Percentiles rank a stretch among this genome's conserved stretches.
Conservation (phyloP, 768 basidiomycete genomes). For the Lactarius evosmus region DNA sequence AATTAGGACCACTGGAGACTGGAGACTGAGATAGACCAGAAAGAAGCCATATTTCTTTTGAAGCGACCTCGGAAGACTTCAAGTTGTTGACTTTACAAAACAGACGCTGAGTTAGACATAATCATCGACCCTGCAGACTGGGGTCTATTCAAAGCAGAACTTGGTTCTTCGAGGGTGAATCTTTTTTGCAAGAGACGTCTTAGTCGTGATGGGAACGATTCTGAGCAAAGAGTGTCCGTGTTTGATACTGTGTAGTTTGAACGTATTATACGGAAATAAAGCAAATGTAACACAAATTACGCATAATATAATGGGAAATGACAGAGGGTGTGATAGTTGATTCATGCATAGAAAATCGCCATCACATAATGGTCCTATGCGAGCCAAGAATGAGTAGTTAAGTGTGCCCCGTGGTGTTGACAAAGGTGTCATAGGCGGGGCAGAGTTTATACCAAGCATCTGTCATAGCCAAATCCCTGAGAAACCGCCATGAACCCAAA, state of each 20-base stretch:
- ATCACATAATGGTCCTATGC: not conserved
- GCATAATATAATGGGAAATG: not conserved
- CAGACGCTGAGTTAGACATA: no score
- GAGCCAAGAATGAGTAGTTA: not conserved
- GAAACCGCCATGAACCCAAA: not conserved
- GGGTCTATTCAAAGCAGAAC: no score
- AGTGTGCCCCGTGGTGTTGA: not conserved
- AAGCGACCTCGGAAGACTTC: no score
- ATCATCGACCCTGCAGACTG: no score
- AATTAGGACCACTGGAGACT: no score
- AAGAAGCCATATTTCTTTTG: no score
- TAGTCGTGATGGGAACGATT: no score
- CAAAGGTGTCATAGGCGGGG: conserved; percentile 13
- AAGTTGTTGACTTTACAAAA: no score
- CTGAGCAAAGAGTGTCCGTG: no score
- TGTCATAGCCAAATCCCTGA: not conserved
- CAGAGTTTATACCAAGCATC: conserved; percentile 12
- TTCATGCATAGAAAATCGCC: not conserved
- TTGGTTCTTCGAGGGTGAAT: no score
- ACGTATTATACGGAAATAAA: not conserved
- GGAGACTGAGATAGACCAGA: no score
- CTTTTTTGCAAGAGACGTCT: no score
- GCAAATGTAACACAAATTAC: not conserved
- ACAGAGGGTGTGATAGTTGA: not conserved
- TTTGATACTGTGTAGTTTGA: not conserved